phyloP scores from a whole-genome alignment of 164 flowering plant genomes.

The Umbilicus rupestris region DNA sequence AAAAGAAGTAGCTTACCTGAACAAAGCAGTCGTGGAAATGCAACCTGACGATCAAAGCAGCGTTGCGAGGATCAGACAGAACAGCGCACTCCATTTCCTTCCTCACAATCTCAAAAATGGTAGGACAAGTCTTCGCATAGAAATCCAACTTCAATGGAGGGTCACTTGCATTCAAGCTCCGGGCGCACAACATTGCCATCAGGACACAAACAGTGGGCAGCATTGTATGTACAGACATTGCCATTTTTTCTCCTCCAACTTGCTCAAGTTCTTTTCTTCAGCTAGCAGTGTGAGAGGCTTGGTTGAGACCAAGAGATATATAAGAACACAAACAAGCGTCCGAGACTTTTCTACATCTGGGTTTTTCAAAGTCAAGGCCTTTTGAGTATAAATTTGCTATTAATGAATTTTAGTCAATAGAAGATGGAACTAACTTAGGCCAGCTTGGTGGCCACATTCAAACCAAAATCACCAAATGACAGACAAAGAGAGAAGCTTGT shows the following conservation, averaged over 20 bases:
- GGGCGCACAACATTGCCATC: conserved; percentile 13
- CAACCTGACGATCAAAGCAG: conserved; percentile 59
- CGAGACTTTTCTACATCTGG: not conserved
- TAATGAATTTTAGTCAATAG: conserved; percentile 44
- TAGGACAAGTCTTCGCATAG: conserved; percentile 61
- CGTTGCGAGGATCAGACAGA: conserved; percentile 62
- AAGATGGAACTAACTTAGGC: conserved; percentile 62
- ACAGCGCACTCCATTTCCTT: conserved; percentile 82
- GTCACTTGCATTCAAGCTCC: conserved; percentile 26
- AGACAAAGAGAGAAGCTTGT: conserved; percentile 1
- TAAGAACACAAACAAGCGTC: conserved; percentile 12
- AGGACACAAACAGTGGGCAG: conserved; percentile 9
- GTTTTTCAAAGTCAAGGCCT: conserved; percentile 7
- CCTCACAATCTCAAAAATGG: conserved; percentile 39
- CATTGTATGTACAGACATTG: conserved; percentile 14
- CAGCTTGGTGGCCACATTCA: conserved; percentile 37
- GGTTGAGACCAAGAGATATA: not conserved
- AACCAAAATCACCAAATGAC: conserved; percentile 23
- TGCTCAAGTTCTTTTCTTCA: not conserved
- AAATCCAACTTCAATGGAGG: conserved; percentile 60
- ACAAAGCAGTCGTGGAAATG: conserved; percentile 97
- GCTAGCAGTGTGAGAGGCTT: not conserved
- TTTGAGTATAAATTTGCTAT: not conserved
- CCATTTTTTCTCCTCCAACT: conserved; percentile 7
- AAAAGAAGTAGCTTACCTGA: conserved; percentile 37